A percentile compares a stretch with the other conserved stretches of the same genome.
These are phyloP conservation scores for Tetratostichococcus sp. DNA, from an alignment of 139 green algal species.

Conservation along the genomic window DNA sequence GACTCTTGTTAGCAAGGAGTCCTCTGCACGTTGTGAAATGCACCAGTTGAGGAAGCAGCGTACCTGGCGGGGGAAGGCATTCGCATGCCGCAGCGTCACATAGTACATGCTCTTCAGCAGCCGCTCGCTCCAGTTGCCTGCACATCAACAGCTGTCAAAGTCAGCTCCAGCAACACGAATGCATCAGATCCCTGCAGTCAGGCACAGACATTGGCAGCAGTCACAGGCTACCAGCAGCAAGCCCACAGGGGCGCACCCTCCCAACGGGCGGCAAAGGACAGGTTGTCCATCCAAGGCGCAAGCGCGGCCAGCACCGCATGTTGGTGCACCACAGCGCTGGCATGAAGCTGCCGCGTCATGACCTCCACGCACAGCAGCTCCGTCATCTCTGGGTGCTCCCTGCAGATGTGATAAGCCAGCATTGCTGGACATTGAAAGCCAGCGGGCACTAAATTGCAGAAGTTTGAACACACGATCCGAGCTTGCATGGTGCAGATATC, in stretches of 20 bases:
- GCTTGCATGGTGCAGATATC: no score
- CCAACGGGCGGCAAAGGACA: conserved; percentile 70
- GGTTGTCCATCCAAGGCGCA: conserved; percentile 84
- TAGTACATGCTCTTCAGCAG: conserved; percentile 85
- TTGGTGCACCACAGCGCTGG: conserved; percentile 9
- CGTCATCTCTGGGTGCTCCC: conserved; percentile 74
- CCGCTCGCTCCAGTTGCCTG: conserved; percentile 52
- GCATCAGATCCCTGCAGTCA: no score
- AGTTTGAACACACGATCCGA: no score
- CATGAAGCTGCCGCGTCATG: conserved; percentile 57
- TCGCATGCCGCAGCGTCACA: conserved; percentile 62
- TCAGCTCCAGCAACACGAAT: no score
- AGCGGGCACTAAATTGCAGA: no score
- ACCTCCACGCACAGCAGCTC: conserved; percentile 81
- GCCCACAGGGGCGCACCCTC: conserved; percentile 46
- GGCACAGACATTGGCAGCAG: no score
- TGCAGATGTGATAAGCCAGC: conserved; percentile 4
- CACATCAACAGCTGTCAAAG: no score
- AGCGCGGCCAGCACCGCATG: conserved; percentile 73
- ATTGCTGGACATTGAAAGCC: no score
- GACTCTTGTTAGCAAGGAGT: no score
- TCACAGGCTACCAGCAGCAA: no score
- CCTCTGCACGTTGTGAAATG: no score
- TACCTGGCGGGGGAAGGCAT: conserved; percentile 38
- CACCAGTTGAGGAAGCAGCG: background rate